These are phyloP conservation scores for Helotiales sp. DNA, from an alignment of 2,329 filamentous ascomycete genomes.

Conservation along the genomic window DNA sequence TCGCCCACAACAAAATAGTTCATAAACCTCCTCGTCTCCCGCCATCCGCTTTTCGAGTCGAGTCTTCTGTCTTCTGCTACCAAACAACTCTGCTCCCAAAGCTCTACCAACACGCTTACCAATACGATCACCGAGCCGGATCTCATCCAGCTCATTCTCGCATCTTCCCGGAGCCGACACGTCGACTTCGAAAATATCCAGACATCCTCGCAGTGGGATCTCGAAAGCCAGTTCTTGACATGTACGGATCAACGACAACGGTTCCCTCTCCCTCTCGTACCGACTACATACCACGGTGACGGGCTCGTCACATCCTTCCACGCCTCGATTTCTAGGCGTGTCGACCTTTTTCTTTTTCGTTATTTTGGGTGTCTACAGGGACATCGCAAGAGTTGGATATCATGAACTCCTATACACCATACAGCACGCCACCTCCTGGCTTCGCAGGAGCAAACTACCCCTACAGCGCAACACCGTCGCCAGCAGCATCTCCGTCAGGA, in stretches of 20 bases:
- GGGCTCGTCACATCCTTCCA: conserved; percentile 34
- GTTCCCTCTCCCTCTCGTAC: conserved; percentile 37
- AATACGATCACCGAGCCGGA: conserved; percentile 24
- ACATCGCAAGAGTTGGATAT: conserved; percentile 35
- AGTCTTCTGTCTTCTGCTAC: conserved; percentile 20
- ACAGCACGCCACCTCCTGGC: conserved; percentile 31
- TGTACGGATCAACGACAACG: conserved; percentile 38
- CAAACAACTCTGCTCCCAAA: conserved; percentile 19
- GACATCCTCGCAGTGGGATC: conserved; percentile 29
- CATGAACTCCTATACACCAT: conserved; percentile 33
- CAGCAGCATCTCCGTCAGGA: conserved; percentile 35
- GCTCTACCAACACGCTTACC: conserved; percentile 20
- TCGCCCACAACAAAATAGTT: conserved; percentile 7
- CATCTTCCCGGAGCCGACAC: conserved; percentile 28
- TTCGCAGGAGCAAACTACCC: conserved; percentile 33
- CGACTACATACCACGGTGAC: conserved; percentile 40
- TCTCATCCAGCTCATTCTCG: conserved; percentile 30
- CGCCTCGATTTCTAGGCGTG: conserved; percentile 28
- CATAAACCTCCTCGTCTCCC: conserved; percentile 20
- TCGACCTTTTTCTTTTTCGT: conserved; percentile 24
- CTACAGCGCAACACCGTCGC: conserved; percentile 35
- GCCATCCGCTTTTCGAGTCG: conserved; percentile 12
- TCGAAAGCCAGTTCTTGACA: conserved; percentile 34
- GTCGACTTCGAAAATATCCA: conserved; percentile 28
- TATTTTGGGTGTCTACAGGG: conserved; percentile 26